Base-by-base conservation (phyloP, 2,329 filamentous ascomycete species). In the Alternaria gansuensis region DNA sequence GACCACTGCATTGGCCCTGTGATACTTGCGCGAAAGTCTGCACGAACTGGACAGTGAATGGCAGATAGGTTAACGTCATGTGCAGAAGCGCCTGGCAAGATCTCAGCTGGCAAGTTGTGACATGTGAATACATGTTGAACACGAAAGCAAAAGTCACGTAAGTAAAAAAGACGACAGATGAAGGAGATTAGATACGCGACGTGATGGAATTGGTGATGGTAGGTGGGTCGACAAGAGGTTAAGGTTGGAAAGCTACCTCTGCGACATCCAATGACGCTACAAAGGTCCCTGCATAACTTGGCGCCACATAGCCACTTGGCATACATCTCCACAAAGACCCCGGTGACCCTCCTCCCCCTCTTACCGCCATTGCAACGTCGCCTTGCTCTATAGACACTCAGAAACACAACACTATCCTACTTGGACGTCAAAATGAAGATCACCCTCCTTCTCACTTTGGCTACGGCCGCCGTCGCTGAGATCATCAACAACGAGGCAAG, bases 401-500 rank as follows among this genome's bases (percentile, higher is more conserved):
- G 40, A 28, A 40, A 17, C 31, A 17, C 21, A 24, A 40, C 21
- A 41, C 14, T 49, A 29, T 29, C 11, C 4, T 23, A 10, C 24
- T 21, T 11, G 13, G 29, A 33, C 3, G 7, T 41, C 57, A 71
- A 40, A 6, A 84, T 84, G 82, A 82, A 79, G 71, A 63, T 81
- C 56, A 71, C 81, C 55, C 66, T 80, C 63, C 69, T 85, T 61
- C 74, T 81, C 66, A 75, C 82, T 57, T 70, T 84, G 60, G 80
- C 87, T 63, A 83, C 86, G 49, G 75, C 79, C 59, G 79, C 79
- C 28, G 45, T 72, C 39, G 71, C 70, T 31, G 51, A 72, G 39
- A 69, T 69, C 56, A 72, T 75, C 65, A 75, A 75, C 66, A 75
- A 75, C 28, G 71, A 74, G 50, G 72, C 62, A 65, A 54, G 36